phyloP scores from a whole-genome alignment of 2,329 filamentous ascomycete species.

The Chaetomiaceae sp. region DNA sequence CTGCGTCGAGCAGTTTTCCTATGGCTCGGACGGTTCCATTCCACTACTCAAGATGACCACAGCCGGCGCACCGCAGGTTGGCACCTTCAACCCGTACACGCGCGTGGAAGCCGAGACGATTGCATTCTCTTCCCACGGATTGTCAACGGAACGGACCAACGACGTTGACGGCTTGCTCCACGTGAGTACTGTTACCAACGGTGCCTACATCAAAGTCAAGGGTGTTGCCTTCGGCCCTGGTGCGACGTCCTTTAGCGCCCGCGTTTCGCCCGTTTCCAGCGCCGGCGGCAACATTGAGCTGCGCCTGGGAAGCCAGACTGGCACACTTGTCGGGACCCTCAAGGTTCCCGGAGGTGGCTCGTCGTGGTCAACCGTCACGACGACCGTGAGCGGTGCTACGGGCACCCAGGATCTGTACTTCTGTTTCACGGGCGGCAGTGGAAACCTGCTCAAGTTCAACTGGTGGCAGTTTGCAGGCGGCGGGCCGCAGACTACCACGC shows the following conservation, averaged over 20 bases:
- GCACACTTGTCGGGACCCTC: conserved; percentile 26
- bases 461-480: conserved; percentile 20
- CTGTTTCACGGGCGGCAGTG: conserved; percentile 10
- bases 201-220: conserved; percentile 32
- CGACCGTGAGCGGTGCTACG: conserved; percentile 8
- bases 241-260: conserved; percentile 24
- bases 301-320: conserved; percentile 26
- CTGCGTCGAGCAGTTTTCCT: conserved; percentile 27
- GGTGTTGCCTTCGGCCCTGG: conserved; percentile 30
- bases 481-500: too few relatives aligned
- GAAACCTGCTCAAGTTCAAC: conserved; percentile 7
- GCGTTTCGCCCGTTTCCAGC: conserved; percentile 23
- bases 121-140: conserved; percentile 24
- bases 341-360: conserved; percentile 29
- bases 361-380: conserved; percentile 22
- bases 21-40: conserved; percentile 29
- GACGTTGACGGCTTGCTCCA: conserved; percentile 29
- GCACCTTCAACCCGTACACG: conserved; percentile 27
- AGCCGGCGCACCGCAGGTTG: conserved; percentile 26
- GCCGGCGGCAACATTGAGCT: conserved; percentile 29
- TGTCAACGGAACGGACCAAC: conserved; percentile 3
- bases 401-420: conserved; percentile 18
- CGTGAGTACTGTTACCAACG: conserved; percentile 28
- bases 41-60: conserved; percentile 28
- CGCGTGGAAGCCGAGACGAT: conserved; percentile 30